Evolutionary conservation across 2,329 filamentous ascomycete genomes (phyloP), one percentile per base, ranked within the genome.

Genomic region (Acephala macrosclerotiorum): DNA sequence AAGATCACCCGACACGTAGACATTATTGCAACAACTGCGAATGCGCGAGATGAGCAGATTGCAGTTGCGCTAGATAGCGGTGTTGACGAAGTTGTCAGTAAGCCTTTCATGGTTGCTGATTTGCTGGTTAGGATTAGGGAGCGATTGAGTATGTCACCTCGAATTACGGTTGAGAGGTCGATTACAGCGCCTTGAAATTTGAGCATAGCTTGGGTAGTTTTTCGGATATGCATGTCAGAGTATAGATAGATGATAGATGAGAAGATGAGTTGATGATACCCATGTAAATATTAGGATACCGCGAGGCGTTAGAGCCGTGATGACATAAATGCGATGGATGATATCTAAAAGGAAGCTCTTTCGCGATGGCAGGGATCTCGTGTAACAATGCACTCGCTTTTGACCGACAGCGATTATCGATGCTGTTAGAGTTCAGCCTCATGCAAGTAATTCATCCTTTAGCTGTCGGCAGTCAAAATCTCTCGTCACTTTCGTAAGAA

Each of bases 1-100:
- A 81, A 81, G 66, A 79, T 90, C 3, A 78, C 75, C 16, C 82
- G 82, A 18, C 83, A 84, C 2, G 47, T 75, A 7, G 71, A 74
- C 40, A 73, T 76, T 18, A 73, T 76, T 33, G 72, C 71, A 72
- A 83, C 72, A 29, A 75, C 73, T 11, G 74, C 74, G 20, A 75
- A 76, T 69, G 75, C 71, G 3, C 58, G 74, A 20, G 67, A 70
- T 6, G 74, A 75, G 67, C 73, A 76, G 64, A 66, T 73, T 14
- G 25, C 60, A 11, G 66, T 59, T n/a, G 73, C 72, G 5, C 62
- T 73, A 29, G 68, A 66, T 38, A 70, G 68, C 71, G 65, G 74
- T 56, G 67, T 70, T 33, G 68, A 74, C 57, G 63, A 63, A 11
- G 72, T 73, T 1, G 66, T 74, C 22, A 68, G 71, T 2, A 74